Base-by-base conservation (phyloP, 768 basidiomycete genomes). In the Boletus bicolor region DNA sequence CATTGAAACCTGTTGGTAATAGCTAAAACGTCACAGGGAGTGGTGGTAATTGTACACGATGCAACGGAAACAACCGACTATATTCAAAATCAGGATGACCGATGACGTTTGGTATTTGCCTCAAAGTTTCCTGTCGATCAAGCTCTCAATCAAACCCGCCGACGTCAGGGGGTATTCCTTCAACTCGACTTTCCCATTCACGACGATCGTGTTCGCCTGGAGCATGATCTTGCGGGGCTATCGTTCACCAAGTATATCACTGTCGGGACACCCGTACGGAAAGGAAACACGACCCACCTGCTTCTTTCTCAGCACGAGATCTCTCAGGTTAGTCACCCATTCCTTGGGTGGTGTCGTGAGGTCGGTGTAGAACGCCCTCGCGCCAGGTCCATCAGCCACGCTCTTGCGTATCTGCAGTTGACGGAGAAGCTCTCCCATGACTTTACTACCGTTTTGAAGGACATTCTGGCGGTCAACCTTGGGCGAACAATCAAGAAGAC, bases 181-280 rank as follows among this genome's bases (percentile, higher is more conserved):
- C 56, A 95, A 72, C 51, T 83, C 74, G 28, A 91, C 88, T 62
- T 90, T 82, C 28, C 75, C 85, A 59, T 83, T 74, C 50, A 80
- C 80, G 46, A 92, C 61, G 61, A 85, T 74, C 14, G 91, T 91
- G 64, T 88, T 93, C 3, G 90, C 88, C 70, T 91, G 92, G 4
- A 91, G 85, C 71, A 93, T 88, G 17, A 91, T 79, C 70, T 91
- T 93, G 55, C 92, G 83, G 17, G 92, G 87, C 86, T 93, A 60
- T 51, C 34, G 12, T 44, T 4, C 54, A 41, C 14, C 53, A 50
- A 39, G 36, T 12, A 49, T n/a, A 36, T 55, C 50, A 38, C 0
- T 21, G 5, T 49, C 14, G 46, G 15, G 32, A 21, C 36, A 17
- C 11, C 8, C 38, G 8, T 9, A 50, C 7, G 8, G 21, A 42